Conservation (phyloP, 805 yeast genomes). For the Nakazawaea wickerhamii region DNA sequence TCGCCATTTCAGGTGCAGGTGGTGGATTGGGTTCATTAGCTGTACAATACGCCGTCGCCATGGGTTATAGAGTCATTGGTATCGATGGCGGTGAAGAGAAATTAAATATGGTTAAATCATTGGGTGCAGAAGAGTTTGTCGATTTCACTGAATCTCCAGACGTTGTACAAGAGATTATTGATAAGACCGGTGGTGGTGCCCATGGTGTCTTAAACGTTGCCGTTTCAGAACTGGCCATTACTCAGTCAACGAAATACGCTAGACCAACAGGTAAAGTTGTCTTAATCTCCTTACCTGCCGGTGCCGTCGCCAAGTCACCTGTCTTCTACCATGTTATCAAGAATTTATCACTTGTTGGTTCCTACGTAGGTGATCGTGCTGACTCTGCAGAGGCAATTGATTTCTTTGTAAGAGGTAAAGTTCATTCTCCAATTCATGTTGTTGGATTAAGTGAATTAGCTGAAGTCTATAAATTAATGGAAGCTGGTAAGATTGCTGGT, state of each 20-base stretch:
- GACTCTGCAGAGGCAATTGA: slow-evolving; percentile 42
- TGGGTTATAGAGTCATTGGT: slow-evolving; percentile 69
- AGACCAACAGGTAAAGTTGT: slow-evolving; percentile 68
- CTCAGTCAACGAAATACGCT: slow-evolving; percentile 53
- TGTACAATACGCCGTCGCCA: slow-evolving; percentile 68
- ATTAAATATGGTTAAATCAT: slow-evolving; percentile 44
- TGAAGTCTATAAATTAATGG: slow-evolving; percentile 69
- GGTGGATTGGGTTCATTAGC: slow-evolving; percentile 78
- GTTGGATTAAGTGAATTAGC: slow-evolving; percentile 72
- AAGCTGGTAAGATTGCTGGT: slow-evolving; percentile 79
- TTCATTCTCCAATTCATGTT: slow-evolving; percentile 43
- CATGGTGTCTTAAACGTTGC: slow-evolving; percentile 76
- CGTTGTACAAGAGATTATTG: slow-evolving; percentile 47
- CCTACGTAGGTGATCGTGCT: slow-evolving; percentile 76
- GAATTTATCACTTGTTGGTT: slow-evolving; percentile 59
- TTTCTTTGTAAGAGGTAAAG: slow-evolving; percentile 12
- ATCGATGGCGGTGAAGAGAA: slow-evolving; percentile 69
- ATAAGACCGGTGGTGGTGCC: slow-evolving; percentile 66
- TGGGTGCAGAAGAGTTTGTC: slow-evolving; percentile 62
- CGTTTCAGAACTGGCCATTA: slow-evolving; percentile 63
- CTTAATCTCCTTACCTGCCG: slow-evolving; percentile 49
- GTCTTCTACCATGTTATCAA: slow-evolving; percentile 63
- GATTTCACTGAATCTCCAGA: slow-evolving; percentile 55
- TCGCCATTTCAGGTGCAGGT: slow-evolving; percentile 73
- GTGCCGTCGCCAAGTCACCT: slow-evolving; percentile 56